These are phyloP conservation scores for Pleurotus tuber-regium DNA, from an alignment of 768 basidiomycete genomes.

Conservation along the genomic window DNA sequence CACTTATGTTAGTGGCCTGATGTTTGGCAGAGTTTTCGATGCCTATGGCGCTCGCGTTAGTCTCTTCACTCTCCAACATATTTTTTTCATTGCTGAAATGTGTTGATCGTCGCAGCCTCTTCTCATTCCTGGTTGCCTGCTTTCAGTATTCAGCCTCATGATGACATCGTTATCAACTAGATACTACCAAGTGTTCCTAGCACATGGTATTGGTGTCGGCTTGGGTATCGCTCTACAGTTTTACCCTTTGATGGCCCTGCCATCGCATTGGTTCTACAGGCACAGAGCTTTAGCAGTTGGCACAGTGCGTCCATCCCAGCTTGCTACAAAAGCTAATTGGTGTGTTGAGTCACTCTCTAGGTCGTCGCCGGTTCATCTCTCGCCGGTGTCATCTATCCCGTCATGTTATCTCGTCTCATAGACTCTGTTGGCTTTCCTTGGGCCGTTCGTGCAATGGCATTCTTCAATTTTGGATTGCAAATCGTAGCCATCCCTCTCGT, in stretches of 20 bases:
- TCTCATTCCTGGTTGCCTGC: not conserved
- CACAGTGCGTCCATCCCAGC: not conserved
- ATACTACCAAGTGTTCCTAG: constrained; percentile 3
- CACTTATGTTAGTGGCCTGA: not conserved
- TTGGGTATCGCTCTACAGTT: constrained; percentile 4
- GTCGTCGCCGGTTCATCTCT: not conserved
- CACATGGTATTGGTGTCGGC: constrained; percentile 6
- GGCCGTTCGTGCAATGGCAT: constrained; percentile 8
- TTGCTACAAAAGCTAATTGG: not conserved
- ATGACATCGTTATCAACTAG: not conserved
- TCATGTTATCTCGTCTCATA: constrained; percentile 4
- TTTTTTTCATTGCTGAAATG: not conserved
- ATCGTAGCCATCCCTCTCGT: not conserved
- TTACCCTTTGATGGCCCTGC: constrained; percentile 1
- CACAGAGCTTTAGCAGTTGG: not conserved
- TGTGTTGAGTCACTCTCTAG: not conserved
- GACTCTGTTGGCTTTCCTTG: constrained; percentile 4
- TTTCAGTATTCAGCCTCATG: not conserved
- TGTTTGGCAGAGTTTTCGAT: constrained; percentile 3
- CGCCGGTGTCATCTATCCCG: constrained; percentile 2
- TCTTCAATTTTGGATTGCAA: constrained; percentile 3
- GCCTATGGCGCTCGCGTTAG: constrained; percentile 6
- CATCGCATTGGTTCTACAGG: constrained; percentile 5
- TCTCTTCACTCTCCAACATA: not conserved
- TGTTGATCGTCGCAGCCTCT: not conserved